These are phyloP conservation scores for Rhizopus microsporus DNA, from an alignment of 371 early-diverging fungal species.

Conservation along the genomic window DNA sequence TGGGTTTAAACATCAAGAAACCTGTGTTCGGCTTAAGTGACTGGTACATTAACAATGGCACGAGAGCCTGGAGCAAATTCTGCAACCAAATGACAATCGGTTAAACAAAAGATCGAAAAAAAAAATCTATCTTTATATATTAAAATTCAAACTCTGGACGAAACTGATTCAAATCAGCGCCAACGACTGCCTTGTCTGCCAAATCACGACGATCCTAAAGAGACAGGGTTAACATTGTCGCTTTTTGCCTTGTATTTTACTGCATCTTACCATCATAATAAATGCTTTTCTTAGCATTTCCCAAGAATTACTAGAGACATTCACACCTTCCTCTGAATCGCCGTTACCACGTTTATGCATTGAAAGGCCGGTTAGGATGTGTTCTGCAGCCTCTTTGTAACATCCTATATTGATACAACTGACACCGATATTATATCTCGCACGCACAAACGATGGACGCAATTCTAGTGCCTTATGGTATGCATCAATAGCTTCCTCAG, in stretches of 20 bases:
- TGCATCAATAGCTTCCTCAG: conserved; percentile 88
- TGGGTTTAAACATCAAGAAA: conserved; percentile 18
- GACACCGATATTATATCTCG: conserved; percentile 94
- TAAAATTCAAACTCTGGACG: conserved; percentile 66
- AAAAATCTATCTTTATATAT: not conserved
- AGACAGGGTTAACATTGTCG: not conserved
- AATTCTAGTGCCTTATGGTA: conserved; percentile 93
- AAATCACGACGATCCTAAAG: conserved; percentile 56
- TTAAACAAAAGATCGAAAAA: no score
- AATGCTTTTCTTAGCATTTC: conserved; percentile 66
- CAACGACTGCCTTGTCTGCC: conserved; percentile 60
- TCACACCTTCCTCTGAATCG: conserved; percentile 57
- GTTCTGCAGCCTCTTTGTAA: conserved; percentile 93
- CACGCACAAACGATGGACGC: conserved; percentile 94
- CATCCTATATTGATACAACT: conserved; percentile 92
- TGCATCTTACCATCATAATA: conserved; percentile 57
- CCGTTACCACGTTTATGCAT: conserved; percentile 68
- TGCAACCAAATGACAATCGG: conserved; percentile 6
- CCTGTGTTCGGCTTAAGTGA: conserved; percentile 4
- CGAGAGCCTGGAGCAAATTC: conserved; percentile 19
- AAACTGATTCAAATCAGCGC: conserved; percentile 63
- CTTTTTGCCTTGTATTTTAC: not conserved
- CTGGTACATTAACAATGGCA: not conserved
- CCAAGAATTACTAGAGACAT: conserved; percentile 66
- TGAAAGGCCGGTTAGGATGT: conserved; percentile 84